These are phyloP conservation scores for Solanum ossicruentum DNA, from an alignment of 257 asterid genomes.

Conservation along the genomic window DNA sequence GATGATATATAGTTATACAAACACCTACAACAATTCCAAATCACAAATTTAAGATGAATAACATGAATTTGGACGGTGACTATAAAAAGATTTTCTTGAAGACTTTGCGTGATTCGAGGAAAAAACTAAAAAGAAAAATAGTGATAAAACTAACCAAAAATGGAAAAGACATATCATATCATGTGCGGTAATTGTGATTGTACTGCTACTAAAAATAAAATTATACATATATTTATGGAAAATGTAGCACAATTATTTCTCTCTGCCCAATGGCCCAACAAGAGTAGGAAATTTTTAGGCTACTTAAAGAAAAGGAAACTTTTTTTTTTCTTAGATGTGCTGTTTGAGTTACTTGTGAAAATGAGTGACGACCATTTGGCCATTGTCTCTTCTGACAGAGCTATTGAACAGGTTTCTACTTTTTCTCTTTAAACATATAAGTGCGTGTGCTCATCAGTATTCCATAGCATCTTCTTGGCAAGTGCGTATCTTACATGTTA, in stretches of 20 bases:
- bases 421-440: no score
- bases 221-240: not conserved
- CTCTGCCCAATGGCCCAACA: not conserved
- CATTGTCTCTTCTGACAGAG: not conserved
- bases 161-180: not conserved
- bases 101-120: not conserved
- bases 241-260: not conserved
- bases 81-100: not conserved
- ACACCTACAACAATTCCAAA: not conserved
- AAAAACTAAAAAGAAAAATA: not conserved
- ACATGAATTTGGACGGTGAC: not conserved
- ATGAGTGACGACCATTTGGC: constrained; percentile 8
- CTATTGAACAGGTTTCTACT: constrained; percentile 9
- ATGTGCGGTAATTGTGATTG: not conserved
- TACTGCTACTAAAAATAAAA: not conserved
- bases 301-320: not conserved
- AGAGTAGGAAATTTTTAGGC: no score
- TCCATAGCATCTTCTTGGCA: not conserved
- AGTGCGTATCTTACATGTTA: not conserved
- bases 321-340: not conserved
- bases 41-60: not conserved
- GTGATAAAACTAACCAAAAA: not conserved
- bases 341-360: not conserved
- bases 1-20: not conserved
- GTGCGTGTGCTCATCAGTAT: not conserved